Evolutionary conservation across 805 yeast genomes (phyloP), one percentile per base, ranked within the genome.

Genomic region (Wickerhamiella occidentalis): DNA sequence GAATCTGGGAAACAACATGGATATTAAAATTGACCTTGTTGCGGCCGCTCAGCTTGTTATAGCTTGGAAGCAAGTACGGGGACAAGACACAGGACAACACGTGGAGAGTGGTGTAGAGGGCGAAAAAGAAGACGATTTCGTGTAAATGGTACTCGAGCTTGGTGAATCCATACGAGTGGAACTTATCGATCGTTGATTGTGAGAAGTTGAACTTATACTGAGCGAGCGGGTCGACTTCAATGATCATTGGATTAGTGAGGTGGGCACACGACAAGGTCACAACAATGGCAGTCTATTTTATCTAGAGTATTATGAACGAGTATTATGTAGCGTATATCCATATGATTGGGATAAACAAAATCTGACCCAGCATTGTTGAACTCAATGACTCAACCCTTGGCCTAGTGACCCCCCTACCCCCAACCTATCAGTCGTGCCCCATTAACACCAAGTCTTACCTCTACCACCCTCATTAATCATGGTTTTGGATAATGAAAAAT

Each of bases 1-100:
- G 96, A 17, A 87, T 76, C 77, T 84, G 79, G 1, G 96, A 81
- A 2, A 86, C 95, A 11, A 84, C 73, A 64, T 92, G 97, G 57
- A 88, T 84, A 64, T 92, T 95, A 62, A 85, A 92, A 63, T 90
- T 86, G 54, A 79, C 58, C 61, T 72, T 75, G 37, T 73, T 70
- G 57, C 76, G 76, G 21, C 59, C 55, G 40, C 66, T 64, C 40
- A 70, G 55, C 3, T 63, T 56, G 5, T 74, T 72, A 66, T 87
- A 87, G 51, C 70, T 62, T 18, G 65, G 61, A 54, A 82, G 74
- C 22, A 77, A 33, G 15, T 54, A 30, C 2, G 68, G 71, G 52
- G 80, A 73, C 11, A 84, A 40, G 0, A 59, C 43, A 0, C 83
- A 80, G 1, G 86, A 75, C 1, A 74, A 49, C 8, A 65, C 55